Evolutionary conservation across 306 rosid species (phyloP), one percentile per base, ranked within the genome.

Genomic region (Sphenostylis stenocarpa): DNA sequence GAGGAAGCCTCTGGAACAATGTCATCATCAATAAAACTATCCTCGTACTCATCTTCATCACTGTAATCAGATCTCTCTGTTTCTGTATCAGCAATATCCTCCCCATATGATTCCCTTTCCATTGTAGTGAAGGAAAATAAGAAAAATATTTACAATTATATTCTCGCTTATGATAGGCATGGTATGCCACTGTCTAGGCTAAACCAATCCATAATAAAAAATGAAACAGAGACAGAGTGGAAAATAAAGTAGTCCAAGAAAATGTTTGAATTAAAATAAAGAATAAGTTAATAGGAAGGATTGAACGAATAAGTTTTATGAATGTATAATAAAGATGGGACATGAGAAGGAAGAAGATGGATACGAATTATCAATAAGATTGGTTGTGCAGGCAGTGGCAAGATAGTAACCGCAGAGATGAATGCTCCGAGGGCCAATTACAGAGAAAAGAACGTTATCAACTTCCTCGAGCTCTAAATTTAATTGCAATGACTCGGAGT

Each of bases 341-440:
- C 28, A 49, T 23, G 1, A 39, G 36, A 17, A n/a, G 51, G 15
- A 73, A 17, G 21, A 14, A 5, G 7, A 85, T 77, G 97, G 97
- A 94, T 94, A 91, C 97, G 90, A 88, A 23, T 86, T 85, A 19
- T 82, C 86, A 33, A 74, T 48, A 16, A 58, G 3, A 77, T 56
- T 60, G 77, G 29, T 1, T 36, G 34, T 76, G 16, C 41, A 82
- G n/a, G 67, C 19, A 51, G 71, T 51, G 15, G 84, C 72, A 6
- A 91, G 68, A 82, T 85, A 90, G 56, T 85, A 88, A 34, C 98
- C 97, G 28, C 93, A 89, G n/a, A 94, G 87, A 73, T 90, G 96
- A 81, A 94, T 83, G 65, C 96, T 90, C 69, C 92, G 90, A 73
- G 93, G 95, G 28, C 98, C 97, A 73, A 94, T 34, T n/a, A 89